Evolutionary conservation across 371 early-diverging fungal species (phyloP).

Genomic region (Mortierella sp.): DNA sequence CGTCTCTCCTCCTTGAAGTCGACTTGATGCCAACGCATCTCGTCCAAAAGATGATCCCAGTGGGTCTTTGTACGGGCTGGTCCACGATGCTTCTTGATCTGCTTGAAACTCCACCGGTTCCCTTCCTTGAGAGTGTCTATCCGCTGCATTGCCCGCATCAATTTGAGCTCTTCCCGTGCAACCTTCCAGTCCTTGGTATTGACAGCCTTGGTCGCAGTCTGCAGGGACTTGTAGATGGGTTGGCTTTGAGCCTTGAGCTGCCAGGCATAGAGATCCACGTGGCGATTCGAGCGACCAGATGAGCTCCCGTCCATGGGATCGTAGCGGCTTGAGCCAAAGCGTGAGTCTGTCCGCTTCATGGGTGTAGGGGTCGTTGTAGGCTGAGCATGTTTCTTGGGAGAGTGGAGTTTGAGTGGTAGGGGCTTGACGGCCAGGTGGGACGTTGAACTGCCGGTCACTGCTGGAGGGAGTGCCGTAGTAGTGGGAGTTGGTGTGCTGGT

Average conservation of each 20-base stretch:
- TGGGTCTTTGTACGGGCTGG: conserved; percentile 85
- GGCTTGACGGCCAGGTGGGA: conserved; percentile 13
- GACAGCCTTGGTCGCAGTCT: conserved; percentile 80
- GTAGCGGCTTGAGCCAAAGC: conserved; percentile 38
- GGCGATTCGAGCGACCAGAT: conserved; percentile 34
- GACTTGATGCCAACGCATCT: conserved; percentile 90
- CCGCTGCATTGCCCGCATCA: conserved; percentile 77
- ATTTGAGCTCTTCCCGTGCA: conserved; percentile 87
- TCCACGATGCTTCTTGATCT: conserved; percentile 79
- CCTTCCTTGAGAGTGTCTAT: conserved; percentile 85
- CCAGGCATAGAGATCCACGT: conserved; percentile 80
- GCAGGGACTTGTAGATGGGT: conserved; percentile 78
- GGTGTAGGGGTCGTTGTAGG: conserved; percentile 46
- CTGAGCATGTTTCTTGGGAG: conserved; percentile 39
- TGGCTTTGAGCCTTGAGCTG: conserved; percentile 77
- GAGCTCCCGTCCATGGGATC: conserved; percentile 33
- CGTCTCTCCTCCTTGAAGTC: conserved; percentile 91
- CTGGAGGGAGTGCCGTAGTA: background rate
- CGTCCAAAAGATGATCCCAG: conserved; percentile 91
- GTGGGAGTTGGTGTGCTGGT: too few species aligned
- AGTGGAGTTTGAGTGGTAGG: conserved; percentile 21
- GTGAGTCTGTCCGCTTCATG: conserved; percentile 51
- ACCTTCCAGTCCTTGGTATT: conserved; percentile 89
- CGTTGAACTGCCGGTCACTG: background rate
- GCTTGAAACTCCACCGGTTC: conserved; percentile 86